phyloP scores from a whole-genome alignment of 2,329 filamentous ascomycete species.

The Fusarium annulatum region DNA sequence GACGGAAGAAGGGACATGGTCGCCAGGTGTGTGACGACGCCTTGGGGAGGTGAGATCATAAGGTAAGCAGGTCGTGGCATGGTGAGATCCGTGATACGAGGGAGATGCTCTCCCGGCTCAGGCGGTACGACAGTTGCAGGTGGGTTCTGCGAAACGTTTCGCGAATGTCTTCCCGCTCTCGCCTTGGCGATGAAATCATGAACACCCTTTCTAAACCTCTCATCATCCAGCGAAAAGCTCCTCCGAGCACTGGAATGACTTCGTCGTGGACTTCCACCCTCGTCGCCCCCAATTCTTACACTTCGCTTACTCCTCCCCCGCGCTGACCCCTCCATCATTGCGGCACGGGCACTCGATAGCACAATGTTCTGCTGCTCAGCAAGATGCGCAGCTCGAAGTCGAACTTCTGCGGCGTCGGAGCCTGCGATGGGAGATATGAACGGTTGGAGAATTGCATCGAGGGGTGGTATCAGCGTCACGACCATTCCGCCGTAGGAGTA shows the following conservation, averaged over 20 bases:
- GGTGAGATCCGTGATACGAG: conserved; percentile 49
- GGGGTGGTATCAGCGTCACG: conserved; percentile 75
- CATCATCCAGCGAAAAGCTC: conserved; percentile 58
- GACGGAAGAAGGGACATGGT: conserved; percentile 67
- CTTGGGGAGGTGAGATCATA: conserved; percentile 75
- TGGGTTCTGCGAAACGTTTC: conserved; percentile 24
- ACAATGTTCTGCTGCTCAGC: conserved; percentile 70
- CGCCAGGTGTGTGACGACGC: conserved; percentile 68
- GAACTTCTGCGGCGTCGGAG: conserved; percentile 74
- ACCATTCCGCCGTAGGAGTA: conserved; percentile 95
- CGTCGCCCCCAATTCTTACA: conserved; percentile 63
- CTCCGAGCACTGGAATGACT: conserved; percentile 52
- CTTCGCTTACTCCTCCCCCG: conserved; percentile 48
- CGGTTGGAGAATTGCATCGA: conserved; percentile 66
- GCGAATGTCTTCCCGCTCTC: conserved; percentile 39
- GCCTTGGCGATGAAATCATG: conserved; percentile 60
- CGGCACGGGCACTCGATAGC: conserved; percentile 51
- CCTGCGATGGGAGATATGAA: conserved; percentile 66
- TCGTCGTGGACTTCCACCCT: conserved; percentile 54
- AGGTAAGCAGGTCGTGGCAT: conserved; percentile 65
- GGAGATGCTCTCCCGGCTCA: conserved; percentile 42
- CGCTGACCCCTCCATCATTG: conserved; percentile 45
- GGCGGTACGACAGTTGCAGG: conserved; percentile 15
- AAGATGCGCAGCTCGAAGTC: conserved; percentile 74
- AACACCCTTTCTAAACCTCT: conserved; percentile 59